These are phyloP conservation scores for Omphalotus olearius DNA, from an alignment of 1,284 basidiomycete genomes.

Conservation along the genomic window DNA sequence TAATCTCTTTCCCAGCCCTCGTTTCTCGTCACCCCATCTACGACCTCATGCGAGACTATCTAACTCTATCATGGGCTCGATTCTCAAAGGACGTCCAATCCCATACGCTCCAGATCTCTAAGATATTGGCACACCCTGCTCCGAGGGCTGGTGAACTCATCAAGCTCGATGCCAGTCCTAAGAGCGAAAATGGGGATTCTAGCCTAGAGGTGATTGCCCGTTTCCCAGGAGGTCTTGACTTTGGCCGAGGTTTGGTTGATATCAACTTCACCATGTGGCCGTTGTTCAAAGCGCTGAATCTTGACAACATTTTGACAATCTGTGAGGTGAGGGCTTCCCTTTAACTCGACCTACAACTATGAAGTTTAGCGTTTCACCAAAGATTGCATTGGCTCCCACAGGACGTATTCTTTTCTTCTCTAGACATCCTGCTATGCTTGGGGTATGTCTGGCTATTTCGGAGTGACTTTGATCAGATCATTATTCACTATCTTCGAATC, in stretches of 20 bases:
- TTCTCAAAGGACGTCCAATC: conserved; percentile 91
- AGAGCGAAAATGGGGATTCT: conserved; percentile 52
- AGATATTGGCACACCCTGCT: conserved; percentile 78
- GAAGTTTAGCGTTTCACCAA: conserved; percentile 3
- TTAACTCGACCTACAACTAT: neutral
- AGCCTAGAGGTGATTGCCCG: conserved; percentile 80
- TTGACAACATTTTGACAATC: conserved; percentile 91
- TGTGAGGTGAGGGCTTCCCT: conserved; percentile 64
- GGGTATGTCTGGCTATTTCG: conserved; percentile 35
- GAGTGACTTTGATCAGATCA: conserved; percentile 7
- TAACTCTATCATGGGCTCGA: conserved; percentile 88
- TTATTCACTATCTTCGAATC: neutral
- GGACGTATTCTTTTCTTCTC: conserved; percentile 91
- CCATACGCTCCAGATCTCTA: conserved; percentile 80
- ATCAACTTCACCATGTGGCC: conserved; percentile 98
- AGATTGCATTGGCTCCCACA: conserved; percentile 91
- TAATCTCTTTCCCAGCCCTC: conserved; percentile 46
- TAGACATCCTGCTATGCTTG: conserved; percentile 88
- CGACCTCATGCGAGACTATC: conserved; percentile 89
- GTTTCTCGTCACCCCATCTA: conserved; percentile 91
- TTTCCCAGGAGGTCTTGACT: conserved; percentile 82
- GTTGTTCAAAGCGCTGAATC: conserved; percentile 88
- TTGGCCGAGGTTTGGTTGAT: conserved; percentile 78
- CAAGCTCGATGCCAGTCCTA: conserved; percentile 71
- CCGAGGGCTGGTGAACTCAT: conserved; percentile 85